A percentile compares a stretch with the other conserved stretches of the same genome.
These are phyloP conservation scores for Pisolithus microcarpus DNA, from an alignment of 768 basidiomycete species.

Conservation along the genomic window DNA sequence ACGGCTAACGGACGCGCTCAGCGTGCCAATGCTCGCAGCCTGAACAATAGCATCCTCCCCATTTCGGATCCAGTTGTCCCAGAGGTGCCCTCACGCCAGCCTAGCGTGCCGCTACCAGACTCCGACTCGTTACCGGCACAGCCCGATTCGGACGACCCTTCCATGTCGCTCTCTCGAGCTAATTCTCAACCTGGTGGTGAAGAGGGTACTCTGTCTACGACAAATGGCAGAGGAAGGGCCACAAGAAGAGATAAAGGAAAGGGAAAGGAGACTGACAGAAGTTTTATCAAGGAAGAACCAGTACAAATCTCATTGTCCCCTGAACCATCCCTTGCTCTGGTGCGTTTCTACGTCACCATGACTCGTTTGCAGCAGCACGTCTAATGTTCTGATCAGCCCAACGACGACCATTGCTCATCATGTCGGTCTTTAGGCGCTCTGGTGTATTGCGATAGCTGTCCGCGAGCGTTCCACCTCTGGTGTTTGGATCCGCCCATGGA, in stretches of 20 bases:
- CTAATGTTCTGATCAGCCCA: constrained; percentile 34
- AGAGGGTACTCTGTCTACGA: constrained; percentile 14
- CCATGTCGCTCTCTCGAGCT: constrained; percentile 53
- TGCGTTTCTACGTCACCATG: constrained; percentile 19
- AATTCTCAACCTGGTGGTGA: constrained; percentile 39
- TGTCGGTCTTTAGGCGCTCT: constrained; percentile 78
- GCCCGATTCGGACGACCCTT: constrained; percentile 52
- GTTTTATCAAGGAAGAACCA: constrained; percentile 42
- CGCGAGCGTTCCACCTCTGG: constrained; percentile 91
- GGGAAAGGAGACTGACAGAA: constrained; percentile 35
- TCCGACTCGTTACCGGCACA: constrained; percentile 46
- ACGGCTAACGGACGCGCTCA: constrained; percentile 61
- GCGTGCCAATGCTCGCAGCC: constrained; percentile 61
- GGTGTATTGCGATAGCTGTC: constrained; percentile 96
- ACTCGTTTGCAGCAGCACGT: constrained; percentile 2
- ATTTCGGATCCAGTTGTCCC: constrained; percentile 33
- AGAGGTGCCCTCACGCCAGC: constrained; percentile 34
- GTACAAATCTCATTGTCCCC: constrained; percentile 29
- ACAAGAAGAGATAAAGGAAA: constrained; percentile 41
- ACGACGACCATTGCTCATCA: constrained; percentile 82
- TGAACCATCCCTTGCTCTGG: constrained; percentile 30
- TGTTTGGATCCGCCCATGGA: constrained; percentile 96
- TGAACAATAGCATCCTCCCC: constrained; percentile 36
- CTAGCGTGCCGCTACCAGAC: constrained; percentile 37
- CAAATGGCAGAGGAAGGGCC: constrained; percentile 21